Evolutionary conservation across 495 filamentous ascomycete species (phyloP).

Genomic region (Endocarpon pusillum): DNA sequence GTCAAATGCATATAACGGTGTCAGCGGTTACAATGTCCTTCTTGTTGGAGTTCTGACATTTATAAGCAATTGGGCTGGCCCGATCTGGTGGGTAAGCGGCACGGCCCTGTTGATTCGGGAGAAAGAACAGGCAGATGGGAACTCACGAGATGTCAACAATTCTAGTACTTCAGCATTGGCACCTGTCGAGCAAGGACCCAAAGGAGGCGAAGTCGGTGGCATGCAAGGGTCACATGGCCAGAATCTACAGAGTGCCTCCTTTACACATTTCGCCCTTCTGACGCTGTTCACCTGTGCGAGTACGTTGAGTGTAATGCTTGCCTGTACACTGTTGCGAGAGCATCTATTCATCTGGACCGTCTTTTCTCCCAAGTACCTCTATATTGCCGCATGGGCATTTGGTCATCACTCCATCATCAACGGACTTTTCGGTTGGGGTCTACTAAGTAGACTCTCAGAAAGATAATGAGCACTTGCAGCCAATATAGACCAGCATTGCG

Average conservation of each 20-base stretch:
- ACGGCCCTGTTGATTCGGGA: slow-evolving; percentile 27
- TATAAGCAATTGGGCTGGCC: slow-evolving; percentile 76
- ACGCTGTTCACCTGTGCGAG: slow-evolving; percentile 47
- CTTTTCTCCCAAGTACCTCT: slow-evolving; percentile 92
- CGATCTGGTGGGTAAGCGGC: slow-evolving; percentile 68
- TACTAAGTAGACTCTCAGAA: no score
- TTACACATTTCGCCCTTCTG: slow-evolving; percentile 35
- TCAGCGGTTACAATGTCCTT: slow-evolving; percentile 47
- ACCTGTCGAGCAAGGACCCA: slow-evolving; percentile 2
- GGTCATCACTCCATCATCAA: slow-evolving; percentile 65
- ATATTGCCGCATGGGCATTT: slow-evolving; percentile 70
- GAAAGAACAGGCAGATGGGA: slow-evolving; percentile 9
- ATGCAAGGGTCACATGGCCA: neutral
- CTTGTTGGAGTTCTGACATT: slow-evolving; percentile 70
- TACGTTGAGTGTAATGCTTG: slow-evolving; percentile 62
- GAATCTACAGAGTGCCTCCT: neutral
- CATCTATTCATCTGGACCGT: slow-evolving; percentile 99
- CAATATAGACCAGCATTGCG: no score
- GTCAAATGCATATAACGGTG: slow-evolving; percentile 69
- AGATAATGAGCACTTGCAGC: no score
- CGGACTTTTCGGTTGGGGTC: slow-evolving; percentile 30
- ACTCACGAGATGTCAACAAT: slow-evolving; percentile 7
- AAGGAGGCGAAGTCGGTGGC: slow-evolving; percentile 1
- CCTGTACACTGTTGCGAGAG: slow-evolving; percentile 66
- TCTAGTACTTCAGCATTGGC: slow-evolving; percentile 7